Base-by-base conservation (phyloP, 2,329 filamentous ascomycete genomes). In the Neofusicoccum sp. region DNA sequence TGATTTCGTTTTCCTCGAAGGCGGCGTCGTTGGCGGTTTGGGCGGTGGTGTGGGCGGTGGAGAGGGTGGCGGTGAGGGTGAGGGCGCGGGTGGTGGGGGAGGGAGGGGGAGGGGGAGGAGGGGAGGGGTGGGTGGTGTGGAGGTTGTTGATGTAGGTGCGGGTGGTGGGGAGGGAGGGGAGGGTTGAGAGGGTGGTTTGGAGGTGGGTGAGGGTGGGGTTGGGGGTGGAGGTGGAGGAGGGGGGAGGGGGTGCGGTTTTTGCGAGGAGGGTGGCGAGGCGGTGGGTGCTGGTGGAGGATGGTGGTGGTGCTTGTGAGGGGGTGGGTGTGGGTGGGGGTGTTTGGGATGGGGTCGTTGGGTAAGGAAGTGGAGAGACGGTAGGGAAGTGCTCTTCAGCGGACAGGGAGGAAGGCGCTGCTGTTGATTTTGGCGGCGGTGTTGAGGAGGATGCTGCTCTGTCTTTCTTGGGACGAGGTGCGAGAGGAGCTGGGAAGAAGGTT, bases 1-100 rank as follows among this genome's bases (percentile, higher is more conserved):
- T 83, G 48, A 86, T 85, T 66, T 85, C 80, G 61, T 85, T 80
- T 54, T 79, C 79, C 66, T 86, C 81, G 73, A 85, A 86, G 1
- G 86, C 74, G 1, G 78, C 76, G 66, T 86, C 82, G 36, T 84
- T 83, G 52, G 79, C 77, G 83, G 2, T 79, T 82, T 65, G 83
- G 79, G 61, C 83, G 76, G 3, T 83, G 81, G 54, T 14, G 28
- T 44, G 54, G 12, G 29, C 8, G 6, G n/a, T 14, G 39, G 33
- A 22, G 39, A 58, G 54, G 3, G 29, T n/a, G 3, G 14, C 2
- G 1, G 54, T 41, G 7, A 12, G 39, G 7, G 31, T 6, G 39
- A n/a, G 14, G 22, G 36, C 14, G 37, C 22, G 22, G 1, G 22
- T 22, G 22, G 22, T 22, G 22, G 22, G 29, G n/a, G 41, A 43